Evolutionary conservation across 495 filamentous ascomycete species (phyloP), one percentile per base, ranked within the genome.

Genomic region (Elasticomyces elasticus): DNA sequence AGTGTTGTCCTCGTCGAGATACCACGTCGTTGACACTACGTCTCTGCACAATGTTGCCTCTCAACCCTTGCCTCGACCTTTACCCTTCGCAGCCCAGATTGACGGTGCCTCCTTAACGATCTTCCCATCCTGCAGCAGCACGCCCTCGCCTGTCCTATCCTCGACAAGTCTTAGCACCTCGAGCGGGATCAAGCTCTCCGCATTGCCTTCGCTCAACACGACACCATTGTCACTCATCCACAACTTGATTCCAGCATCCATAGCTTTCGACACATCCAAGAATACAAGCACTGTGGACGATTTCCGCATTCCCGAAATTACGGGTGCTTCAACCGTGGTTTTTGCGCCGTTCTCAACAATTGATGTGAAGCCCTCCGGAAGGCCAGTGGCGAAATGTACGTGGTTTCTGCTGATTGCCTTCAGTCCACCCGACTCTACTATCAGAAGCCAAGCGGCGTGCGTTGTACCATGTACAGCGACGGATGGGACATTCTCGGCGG

Each of bases 391-490:
- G 63, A 91, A 92, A 65, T 98, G 92, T 17, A 96, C 81, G 62
- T 96, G 92, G 49, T 83, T 87, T 45, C 92, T 66, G 0, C 72
- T 72, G 92, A 96, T 96, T 23, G 73, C 75, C 49, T 79, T 83
- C 54, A 98, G 66, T 1, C 89, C 88, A 5, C 90, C 90, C 0
- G 76, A 76, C 0, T 69, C 70, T 13, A 88, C 57, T 56, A 98
- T 97, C 7, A 70, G 45, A 15, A 76, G 74, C 83, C 89, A 96
- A 41, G 81, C 78, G 0, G 75, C 73, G 55, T 87, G 83, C 64
- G 84, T 89, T 0, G 94, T 97, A 26, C 92, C 92, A 66, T 98
- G 92, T 1, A 97, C 79, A 0, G 87, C 86, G 0, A 73, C 69
- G 0, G 68, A 69, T 0, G 89, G 87, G 6, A 89, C 58, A 50